Evolutionary conservation across 2,329 filamentous ascomycete species (phyloP), one percentile per base, ranked within the genome.

Genomic region (Apiospora arundinis): DNA sequence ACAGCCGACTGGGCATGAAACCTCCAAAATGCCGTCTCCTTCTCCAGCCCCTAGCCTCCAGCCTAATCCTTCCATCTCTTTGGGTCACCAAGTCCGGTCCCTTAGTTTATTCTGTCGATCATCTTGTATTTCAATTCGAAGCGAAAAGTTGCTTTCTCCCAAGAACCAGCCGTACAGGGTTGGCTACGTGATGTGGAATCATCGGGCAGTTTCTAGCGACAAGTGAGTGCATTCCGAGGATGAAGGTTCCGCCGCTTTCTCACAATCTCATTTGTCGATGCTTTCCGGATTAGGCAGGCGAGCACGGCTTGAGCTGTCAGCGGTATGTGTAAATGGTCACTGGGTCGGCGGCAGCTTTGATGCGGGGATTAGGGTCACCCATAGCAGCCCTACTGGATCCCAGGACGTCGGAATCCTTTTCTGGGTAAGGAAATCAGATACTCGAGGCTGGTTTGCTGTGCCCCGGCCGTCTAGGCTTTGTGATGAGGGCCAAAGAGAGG

Each of bases 201-300:
- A 3, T 23, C 9, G 56, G 56, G 32, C 56, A 40, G 9, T 40
- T 40, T 14, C 14, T 3, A 49, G 23, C 56, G 37, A 23, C 32
- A 63, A 8, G 32, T 63, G 56, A 8, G 56, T 63, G 32, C 56
- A n/a, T 14, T 56, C 25, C 49, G 14, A 32, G 49, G 14, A 8
- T 2, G 14, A 56, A 32, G 45, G 12, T 9, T 63, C 32, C 32
- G 32, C 49, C 49, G 32, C 32, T 63, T 63, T 12, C 32, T 40
- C 56, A 14, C 1, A 8, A n/a, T 63, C 28, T 40, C 56, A 63
- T 63, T 63, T 63, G 56, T 63, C 56, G 18, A 40, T 4, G 32
- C 4, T 18, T 63, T 63, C 56, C 56, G 56, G 56, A 63, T 40
- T 63, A 63, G 56, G 56, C 40, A 63, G 56, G 56, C 56, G 56